A percentile compares a stretch with the other conserved stretches of the same genome.
Evolutionary conservation across 2,329 filamentous ascomycete species (phyloP).

Genomic region (Ophiognomonia clavigignenti-juglandacearum): DNA sequence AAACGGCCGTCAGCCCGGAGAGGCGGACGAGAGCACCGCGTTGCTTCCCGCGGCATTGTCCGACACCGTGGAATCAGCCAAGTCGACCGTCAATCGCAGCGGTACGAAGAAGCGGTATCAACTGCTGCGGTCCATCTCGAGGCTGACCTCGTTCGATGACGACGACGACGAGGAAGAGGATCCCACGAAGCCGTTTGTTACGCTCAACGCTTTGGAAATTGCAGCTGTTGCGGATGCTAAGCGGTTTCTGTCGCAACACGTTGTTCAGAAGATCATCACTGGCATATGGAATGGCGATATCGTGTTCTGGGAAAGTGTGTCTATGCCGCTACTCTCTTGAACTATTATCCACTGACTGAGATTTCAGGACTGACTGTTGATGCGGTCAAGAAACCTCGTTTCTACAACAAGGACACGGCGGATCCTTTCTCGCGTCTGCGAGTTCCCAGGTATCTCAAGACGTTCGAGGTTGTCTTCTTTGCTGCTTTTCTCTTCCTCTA

Average conservation of each 20-base stretch:
- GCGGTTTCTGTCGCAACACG: slow-evolving; percentile 73
- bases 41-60: slow-evolving; percentile 33
- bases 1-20: slow-evolving; percentile 19
- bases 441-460: slow-evolving; percentile 80
- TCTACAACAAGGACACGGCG: slow-evolving; percentile 63
- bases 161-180: slow-evolving; percentile 49
- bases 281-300: slow-evolving; percentile 85
- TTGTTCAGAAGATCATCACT: slow-evolving; percentile 78
- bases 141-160: slow-evolving; percentile 37
- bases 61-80: slow-evolving; percentile 20
- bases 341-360: background rate
- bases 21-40: slow-evolving; percentile 40
- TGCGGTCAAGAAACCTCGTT: slow-evolving; percentile 68
- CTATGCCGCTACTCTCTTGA: background rate
- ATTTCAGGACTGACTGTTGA: slow-evolving; percentile 58
- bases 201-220: slow-evolving; percentile 82
- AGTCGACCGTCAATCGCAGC: slow-evolving; percentile 23
- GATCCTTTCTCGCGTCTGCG: slow-evolving; percentile 72
- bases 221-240: slow-evolving; percentile 78
- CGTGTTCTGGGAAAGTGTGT: slow-evolving; percentile 68
- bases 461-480: slow-evolving; percentile 81
- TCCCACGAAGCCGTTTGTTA: slow-evolving; percentile 67
- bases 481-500: slow-evolving; percentile 72
- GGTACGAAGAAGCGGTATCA: slow-evolving; percentile 43
- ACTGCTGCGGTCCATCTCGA: slow-evolving; percentile 50